phyloP scores from a whole-genome alignment of 2,329 filamentous ascomycete species.

The Stachybotrys chartarum region DNA sequence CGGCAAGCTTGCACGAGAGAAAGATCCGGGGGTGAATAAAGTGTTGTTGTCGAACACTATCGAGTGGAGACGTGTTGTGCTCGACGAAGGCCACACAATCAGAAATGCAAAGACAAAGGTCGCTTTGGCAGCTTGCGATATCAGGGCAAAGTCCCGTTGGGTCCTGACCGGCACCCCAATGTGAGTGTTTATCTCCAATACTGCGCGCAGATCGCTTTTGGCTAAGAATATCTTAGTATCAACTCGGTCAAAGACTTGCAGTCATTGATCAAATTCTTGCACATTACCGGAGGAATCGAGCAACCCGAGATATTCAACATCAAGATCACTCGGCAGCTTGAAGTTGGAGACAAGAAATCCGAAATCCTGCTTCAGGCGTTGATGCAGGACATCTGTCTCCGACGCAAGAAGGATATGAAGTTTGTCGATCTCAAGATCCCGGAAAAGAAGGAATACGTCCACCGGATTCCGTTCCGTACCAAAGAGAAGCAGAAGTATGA shows the following conservation, averaged over 20 bases:
- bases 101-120: slow-evolving; percentile 70
- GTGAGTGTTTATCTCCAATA: slow-evolving; percentile 25
- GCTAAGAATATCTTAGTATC: slow-evolving; percentile 36
- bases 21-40: slow-evolving; percentile 35
- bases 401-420: slow-evolving; percentile 80
- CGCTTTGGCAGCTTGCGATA: slow-evolving; percentile 57
- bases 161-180: slow-evolving; percentile 76
- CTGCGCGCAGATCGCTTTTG: not conserved
- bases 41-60: slow-evolving; percentile 30
- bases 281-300: slow-evolving; percentile 68
- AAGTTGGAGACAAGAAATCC: slow-evolving; percentile 46
- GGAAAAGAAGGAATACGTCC: slow-evolving; percentile 68
- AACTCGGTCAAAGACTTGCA: slow-evolving; percentile 78
- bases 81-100: slow-evolving; percentile 80
- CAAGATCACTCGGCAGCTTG: slow-evolving; percentile 54
- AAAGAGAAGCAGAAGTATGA: slow-evolving; percentile 76
- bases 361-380: slow-evolving; percentile 64
- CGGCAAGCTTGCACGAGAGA: slow-evolving; percentile 65
- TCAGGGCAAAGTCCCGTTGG: slow-evolving; percentile 71
- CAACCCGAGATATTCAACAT: slow-evolving; percentile 66
- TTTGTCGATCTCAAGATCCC: slow-evolving; percentile 80
- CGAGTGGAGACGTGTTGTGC: slow-evolving; percentile 70
- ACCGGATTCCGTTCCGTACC: slow-evolving; percentile 64
- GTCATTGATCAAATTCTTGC: slow-evolving; percentile 70
- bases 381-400: slow-evolving; percentile 73